Conservation (phyloP, 2,329 filamentous ascomycete species). For the Aureobasidium melanogenum region DNA sequence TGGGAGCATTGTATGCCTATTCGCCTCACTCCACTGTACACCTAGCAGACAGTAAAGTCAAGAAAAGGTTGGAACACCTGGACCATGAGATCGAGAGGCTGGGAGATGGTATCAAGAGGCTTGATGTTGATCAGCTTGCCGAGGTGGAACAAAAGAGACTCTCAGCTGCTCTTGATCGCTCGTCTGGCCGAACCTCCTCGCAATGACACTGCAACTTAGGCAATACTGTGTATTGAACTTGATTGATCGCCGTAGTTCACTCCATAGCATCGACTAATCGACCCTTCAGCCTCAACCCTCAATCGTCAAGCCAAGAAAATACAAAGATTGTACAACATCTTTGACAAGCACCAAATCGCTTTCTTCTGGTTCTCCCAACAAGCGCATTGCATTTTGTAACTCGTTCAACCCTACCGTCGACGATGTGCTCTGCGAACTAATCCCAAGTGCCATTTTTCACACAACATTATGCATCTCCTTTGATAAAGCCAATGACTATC, state of each 20-base stretch:
- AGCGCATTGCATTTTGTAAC: neutral
- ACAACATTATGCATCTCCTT: neutral
- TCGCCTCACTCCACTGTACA: slow-evolving; percentile 17
- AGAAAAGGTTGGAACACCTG: slow-evolving; percentile 27
- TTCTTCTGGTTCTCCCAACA: neutral
- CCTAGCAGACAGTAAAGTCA: slow-evolving; percentile 18
- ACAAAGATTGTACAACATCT: neutral
- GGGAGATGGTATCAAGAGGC: slow-evolving; percentile 27
- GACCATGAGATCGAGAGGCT: slow-evolving; percentile 30
- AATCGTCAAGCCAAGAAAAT: neutral
- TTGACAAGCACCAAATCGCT: neutral
- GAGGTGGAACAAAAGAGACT: slow-evolving; percentile 18
- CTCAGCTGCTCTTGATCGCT: neutral
- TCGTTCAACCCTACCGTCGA: neutral
- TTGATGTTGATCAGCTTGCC: slow-evolving; percentile 23
- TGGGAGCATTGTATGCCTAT: slow-evolving; percentile 30
- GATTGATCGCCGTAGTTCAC: too few relatives aligned
- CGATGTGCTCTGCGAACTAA: neutral
- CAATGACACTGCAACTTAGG: too few relatives aligned
- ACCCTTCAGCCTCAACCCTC: neutral
- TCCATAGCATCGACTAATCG: too few relatives aligned
- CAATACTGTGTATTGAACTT: too few relatives aligned
- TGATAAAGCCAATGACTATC: neutral
- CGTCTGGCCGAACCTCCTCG: neutral
- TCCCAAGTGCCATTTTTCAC: neutral